Evolutionary conservation across 148 eudicot genomes (phyloP), one percentile per base, ranked within the genome.

Genomic region (Rhododendron ovatum): DNA sequence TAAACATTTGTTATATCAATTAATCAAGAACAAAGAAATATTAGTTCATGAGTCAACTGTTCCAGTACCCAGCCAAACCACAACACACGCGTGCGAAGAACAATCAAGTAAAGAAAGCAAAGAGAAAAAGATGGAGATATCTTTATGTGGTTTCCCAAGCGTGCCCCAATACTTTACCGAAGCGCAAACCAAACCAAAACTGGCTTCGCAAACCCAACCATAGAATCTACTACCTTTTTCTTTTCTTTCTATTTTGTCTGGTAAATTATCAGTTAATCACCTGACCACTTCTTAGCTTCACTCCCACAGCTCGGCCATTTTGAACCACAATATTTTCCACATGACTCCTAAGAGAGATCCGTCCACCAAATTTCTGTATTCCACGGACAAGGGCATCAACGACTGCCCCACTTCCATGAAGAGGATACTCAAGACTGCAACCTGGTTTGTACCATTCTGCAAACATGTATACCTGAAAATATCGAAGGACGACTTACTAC

Each of bases 381-480:
- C 99, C 99, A 82, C 95, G 92, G 57, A 97, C 98, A 81, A 97
- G 94, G 85, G 98, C 98, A 88, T 94, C 98, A 77, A 97, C 91
- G 82, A 97, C 50, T 77, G 95, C 99, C 73, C 98, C 99, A 85
- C 89, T 95, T 89, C 99, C 99, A 53, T 93, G 95, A 84, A 97
- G 86, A 86, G 99, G 99, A 90, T 97, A 97, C 89, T 97, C 99
- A 48, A 97, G 92, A 85, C 85, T 87, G 87, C 98, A 93, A 73
- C 98, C 98, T 71, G 99, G 98, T 90, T 97, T 97, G 91, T 97
- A 97, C 99, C 99, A 97, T 91, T 97, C 99, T 18, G 99, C 95
- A 89, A 97, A 95, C 99, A 97, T 97, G 91, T 97, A 97, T 78
- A 97, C 90, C 99, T 97, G 90, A 78, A 91, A 85, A 86, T n/a